phyloP scores from a whole-genome alignment of 2,329 filamentous ascomycete species.

The Penicillium concentricum region DNA sequence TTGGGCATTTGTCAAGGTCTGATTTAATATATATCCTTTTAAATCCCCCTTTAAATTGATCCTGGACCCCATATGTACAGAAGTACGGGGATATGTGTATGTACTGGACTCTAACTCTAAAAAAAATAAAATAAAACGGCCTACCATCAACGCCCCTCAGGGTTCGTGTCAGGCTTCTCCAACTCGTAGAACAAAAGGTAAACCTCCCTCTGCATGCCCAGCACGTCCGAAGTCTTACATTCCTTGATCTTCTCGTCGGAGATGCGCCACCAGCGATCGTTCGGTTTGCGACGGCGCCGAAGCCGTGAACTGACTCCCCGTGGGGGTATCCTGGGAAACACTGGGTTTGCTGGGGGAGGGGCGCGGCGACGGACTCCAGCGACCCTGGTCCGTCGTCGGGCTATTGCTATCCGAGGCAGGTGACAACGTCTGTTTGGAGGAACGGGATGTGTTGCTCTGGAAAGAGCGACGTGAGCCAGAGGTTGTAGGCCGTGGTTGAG shows the following conservation, averaged over 20 bases:
- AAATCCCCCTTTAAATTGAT: neutral
- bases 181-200: slow-evolving; percentile 96
- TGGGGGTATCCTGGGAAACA: slow-evolving; percentile 23
- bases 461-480: slow-evolving; percentile 36
- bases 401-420: slow-evolving; percentile 27
- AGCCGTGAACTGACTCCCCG: slow-evolving; percentile 39
- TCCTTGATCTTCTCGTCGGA: slow-evolving; percentile 97
- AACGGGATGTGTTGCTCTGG: slow-evolving; percentile 32
- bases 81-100: neutral
- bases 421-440: slow-evolving; percentile 22
- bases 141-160: slow-evolving; percentile 1
- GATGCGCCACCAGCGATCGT: slow-evolving; percentile 93
- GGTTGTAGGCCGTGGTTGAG: slow-evolving; percentile 26
- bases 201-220: slow-evolving; percentile 92
- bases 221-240: slow-evolving; percentile 84
- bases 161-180: slow-evolving; percentile 49
- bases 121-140: neutral
- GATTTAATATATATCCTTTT: neutral
- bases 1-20: neutral
- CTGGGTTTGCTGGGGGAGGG: slow-evolving; percentile 26
- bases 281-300: slow-evolving; percentile 60
- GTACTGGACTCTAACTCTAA: neutral
- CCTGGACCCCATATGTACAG: neutral
- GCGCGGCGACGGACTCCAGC: slow-evolving; percentile 28
- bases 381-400: slow-evolving; percentile 25